A percentile compares a stretch with the other conserved stretches of the same genome.
Evolutionary conservation across 208 protist genomes (phyloP).

Genomic region (Tritrichomonas musculus): DNA sequence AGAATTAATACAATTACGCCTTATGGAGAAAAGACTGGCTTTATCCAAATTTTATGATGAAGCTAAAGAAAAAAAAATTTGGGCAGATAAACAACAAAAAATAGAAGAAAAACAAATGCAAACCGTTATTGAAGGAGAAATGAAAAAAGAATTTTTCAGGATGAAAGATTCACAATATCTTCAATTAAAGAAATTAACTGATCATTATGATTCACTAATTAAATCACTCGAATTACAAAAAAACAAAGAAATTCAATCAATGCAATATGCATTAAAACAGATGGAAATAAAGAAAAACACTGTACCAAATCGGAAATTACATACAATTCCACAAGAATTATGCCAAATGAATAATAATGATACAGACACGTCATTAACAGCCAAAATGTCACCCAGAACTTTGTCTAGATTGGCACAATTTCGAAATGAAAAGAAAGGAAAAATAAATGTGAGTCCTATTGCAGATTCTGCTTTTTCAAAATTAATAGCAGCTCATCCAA

Average conservation of each 20-base stretch:
- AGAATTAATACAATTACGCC: neutral
- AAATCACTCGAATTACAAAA: neutral
- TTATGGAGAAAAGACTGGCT: neutral
- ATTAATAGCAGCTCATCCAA: too few relatives aligned
- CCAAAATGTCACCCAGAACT: neutral
- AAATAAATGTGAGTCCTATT: neutral
- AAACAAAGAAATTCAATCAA: neutral
- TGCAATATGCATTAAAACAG: neutral
- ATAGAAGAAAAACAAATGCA: constrained; percentile 4
- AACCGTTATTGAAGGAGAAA: neutral
- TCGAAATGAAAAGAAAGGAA: neutral
- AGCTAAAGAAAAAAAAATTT: neutral
- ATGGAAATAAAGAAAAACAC: neutral
- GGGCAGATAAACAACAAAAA: neutral
- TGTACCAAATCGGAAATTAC: neutral
- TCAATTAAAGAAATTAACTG: neutral
- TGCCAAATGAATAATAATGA: too few relatives aligned
- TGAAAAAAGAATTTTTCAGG: neutral
- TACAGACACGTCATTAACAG: neutral
- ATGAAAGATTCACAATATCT: neutral
- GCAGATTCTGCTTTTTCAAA: neutral
- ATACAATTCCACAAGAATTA: neutral
- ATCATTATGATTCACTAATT: neutral
- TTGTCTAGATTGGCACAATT: neutral
- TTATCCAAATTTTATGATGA: neutral